Conservation (phyloP, 768 basidiomycete species). For the Punctularia strigosozonata region DNA sequence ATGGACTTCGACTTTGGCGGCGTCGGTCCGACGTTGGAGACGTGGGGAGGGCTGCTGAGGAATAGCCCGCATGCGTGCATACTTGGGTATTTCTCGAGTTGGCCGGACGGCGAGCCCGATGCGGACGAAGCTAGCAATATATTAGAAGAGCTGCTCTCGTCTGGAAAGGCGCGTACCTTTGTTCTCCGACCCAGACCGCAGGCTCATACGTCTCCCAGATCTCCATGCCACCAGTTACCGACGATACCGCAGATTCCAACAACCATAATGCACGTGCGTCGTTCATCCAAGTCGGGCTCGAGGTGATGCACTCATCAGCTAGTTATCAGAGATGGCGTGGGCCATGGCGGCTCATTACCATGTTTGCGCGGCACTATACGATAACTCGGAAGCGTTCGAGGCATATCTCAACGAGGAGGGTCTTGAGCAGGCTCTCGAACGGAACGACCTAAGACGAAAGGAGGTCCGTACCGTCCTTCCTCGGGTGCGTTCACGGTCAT, state of each 20-base stretch:
- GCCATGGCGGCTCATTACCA: too few species aligned
- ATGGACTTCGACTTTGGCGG: slow-evolving; percentile 31
- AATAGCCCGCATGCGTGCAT: slow-evolving; percentile 19
- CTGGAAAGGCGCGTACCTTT: too few species aligned
- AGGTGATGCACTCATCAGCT: too few species aligned
- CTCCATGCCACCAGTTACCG: too few species aligned
- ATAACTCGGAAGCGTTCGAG: slow-evolving; percentile 25
- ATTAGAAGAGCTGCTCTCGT: too few species aligned
- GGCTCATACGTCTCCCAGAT: too few species aligned
- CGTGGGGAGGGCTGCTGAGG: slow-evolving; percentile 28
- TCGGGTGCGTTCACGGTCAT: slow-evolving; percentile 24
- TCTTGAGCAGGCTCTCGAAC: slow-evolving; percentile 11
- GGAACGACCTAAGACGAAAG: slow-evolving; percentile 13
- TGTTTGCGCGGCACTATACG: slow-evolving; percentile 19
- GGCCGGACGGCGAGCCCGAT: slow-evolving; percentile 14
- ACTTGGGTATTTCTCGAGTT: slow-evolving; percentile 38
- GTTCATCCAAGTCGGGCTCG: too few species aligned
- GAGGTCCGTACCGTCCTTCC: slow-evolving; percentile 23
- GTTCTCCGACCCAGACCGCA: too few species aligned
- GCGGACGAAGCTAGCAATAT: too few species aligned
- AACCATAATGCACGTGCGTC: too few species aligned
- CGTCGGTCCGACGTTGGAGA: slow-evolving; percentile 17
- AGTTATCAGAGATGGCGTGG: too few species aligned
- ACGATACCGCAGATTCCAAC: too few species aligned
- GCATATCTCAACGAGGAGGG: slow-evolving; percentile 21